Base-by-base conservation (phyloP, 2,329 filamentous ascomycete genomes). In the Fusarium tanahbumbuense region DNA sequence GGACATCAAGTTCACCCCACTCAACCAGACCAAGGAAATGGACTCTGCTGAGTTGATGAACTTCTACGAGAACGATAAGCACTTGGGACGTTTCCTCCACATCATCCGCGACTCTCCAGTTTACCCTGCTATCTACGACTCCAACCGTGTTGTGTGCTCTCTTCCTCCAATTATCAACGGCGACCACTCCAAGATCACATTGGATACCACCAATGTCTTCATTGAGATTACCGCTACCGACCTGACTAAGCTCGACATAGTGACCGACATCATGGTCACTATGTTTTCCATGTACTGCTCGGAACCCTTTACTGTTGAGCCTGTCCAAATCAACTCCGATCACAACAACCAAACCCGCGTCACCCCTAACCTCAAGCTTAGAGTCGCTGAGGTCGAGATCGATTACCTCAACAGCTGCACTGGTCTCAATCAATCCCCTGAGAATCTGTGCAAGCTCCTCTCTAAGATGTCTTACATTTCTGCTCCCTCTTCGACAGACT, bases 131-230 rank as follows among this genome's bases (percentile, higher is more conserved):
- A 97, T 99, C 77, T 95, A 94, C 81, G 96, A 99, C 79, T 88
- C 93, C 55, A 92, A 97, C 78, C 87, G 90, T 45, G 89, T 88
- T 46, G 94, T 99, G 37, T 95, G 96, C 83, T 98, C 95, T 10
- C 86, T 99, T 76, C 96, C 96, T 2, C 96, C 96, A 20, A 98
- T 99, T 76, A 99, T 99, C 86, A 99, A 99, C 83, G 90, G 94
- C 76, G 89, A 99, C 77, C 94, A 96, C 83, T 98, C 94, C 76
- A 99, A 99, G 83, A 99, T 99, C 79, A 93, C 91, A 10, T 83
- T 97, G 46, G 84, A 97, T 78, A 98, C 94, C 62, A 95, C 88
- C 78, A 98, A 99, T 77, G 89, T 99, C 77, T 93, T 99, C 81
- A 97, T 99, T 79, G 96, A 99, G 82, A 94, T 97, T 76, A 99